Evolutionary conservation across 768 basidiomycete species (phyloP).

Genomic region (Rhodotorula sphaerocarpa): DNA sequence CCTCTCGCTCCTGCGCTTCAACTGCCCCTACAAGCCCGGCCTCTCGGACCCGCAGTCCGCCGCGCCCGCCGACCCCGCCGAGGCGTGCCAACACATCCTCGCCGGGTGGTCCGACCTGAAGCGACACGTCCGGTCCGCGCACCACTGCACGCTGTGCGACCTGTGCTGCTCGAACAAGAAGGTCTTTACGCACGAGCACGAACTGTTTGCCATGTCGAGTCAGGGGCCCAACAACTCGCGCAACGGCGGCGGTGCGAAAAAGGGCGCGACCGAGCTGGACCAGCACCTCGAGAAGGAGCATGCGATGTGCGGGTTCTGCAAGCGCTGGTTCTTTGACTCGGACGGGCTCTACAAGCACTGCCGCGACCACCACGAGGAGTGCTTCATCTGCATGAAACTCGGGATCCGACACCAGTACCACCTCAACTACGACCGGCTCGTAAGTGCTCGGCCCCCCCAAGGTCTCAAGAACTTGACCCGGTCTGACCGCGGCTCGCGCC

Average conservation of each 20-base stretch:
- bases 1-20: slow-evolving; percentile 80
- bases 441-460: slow-evolving; percentile 74
- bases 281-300: slow-evolving; percentile 25
- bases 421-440: slow-evolving; percentile 92
- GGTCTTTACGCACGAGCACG: slow-evolving; percentile 91
- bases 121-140: slow-evolving; percentile 66
- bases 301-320: slow-evolving; percentile 33
- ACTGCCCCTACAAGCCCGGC: slow-evolving; percentile 56
- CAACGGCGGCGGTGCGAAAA: not conserved
- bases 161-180: slow-evolving; percentile 83
- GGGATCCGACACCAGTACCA: slow-evolving; percentile 86
- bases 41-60: not conserved
- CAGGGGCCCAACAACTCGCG: slow-evolving; percentile 41
- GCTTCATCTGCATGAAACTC: slow-evolving; percentile 70
- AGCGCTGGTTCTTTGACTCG: slow-evolving; percentile 64
- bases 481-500: not conserved
- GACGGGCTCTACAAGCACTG: slow-evolving; percentile 92
- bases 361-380: slow-evolving; percentile 89
- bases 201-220: slow-evolving; percentile 58
- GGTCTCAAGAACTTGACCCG: not conserved
- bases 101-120: slow-evolving; percentile 85
- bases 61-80: slow-evolving; percentile 39
- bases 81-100: slow-evolving; percentile 71
- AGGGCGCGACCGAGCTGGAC: slow-evolving; percentile 14
- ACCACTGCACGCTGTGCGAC: slow-evolving; percentile 75